Evolutionary conservation across 2,329 filamentous ascomycete species (phyloP), one percentile per base, ranked within the genome.

Genomic region (Phoma sp.): DNA sequence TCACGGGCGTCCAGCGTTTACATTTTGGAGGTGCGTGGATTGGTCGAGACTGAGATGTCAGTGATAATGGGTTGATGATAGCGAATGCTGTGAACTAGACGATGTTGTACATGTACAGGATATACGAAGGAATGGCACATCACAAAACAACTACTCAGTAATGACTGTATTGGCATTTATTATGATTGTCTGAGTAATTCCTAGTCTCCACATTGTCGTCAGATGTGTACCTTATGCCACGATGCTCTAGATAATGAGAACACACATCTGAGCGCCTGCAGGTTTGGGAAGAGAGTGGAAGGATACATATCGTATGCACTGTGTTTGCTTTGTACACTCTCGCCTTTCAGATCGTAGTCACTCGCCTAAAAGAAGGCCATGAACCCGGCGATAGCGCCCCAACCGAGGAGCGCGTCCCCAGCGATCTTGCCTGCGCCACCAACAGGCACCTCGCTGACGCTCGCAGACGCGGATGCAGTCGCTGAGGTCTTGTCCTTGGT

Each of bases 361-460:
- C 1, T n/a, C 23, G 5, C 26, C 14, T 43, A 53, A 26, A 53
- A 15, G 9, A 53, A 18, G 5, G 51, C 51, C 39, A 53, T 48
- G 12, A 45, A 3, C 2, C 32, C 33, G 10, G 38, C 51, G 2
- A 48, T 10, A 20, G 21, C 18, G 20, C 50, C 36, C 25, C 47
- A 17, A 1, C 50, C 37, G 4, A 53, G 29, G 9, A 53, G 10
- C 2, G 25, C 43, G 14, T 30, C 29, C 2, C 20, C 38, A 36
- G 42, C 37, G 5, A 28, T 6, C 36, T 38, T 42, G 26, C 26
- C 42, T 10, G 32, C 51, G 17, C 26, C 38, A n/a, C 45, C 48
- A 21, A 15, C 11, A 7, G 43, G 51, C 11, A 42, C 33, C 18
- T 47, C 42, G 32, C 50, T 53, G 15, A 28, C 50, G 7, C 18